Evolutionary conservation across 257 asterid genomes (phyloP), one percentile per base, ranked within the genome.

Genomic region (Knoxia roxburghii): DNA sequence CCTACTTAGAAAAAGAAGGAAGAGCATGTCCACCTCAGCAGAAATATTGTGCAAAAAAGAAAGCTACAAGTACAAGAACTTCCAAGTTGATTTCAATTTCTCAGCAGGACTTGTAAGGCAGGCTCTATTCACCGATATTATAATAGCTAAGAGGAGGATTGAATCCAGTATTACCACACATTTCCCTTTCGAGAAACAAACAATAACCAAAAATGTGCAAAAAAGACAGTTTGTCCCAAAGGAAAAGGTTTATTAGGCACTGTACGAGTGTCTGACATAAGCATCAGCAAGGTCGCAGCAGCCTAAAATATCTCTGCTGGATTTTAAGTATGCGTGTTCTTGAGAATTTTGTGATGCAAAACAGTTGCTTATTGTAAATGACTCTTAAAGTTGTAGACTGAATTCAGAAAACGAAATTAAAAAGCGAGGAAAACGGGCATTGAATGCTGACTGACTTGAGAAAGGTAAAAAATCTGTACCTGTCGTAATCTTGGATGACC

Each of bases 401-500:
- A 81, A 70, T 46, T 13, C 15, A 56, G 70, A 77, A 40, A 77
- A 68, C 35, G 56, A 46, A 37, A 49, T 35, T 62, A 24, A 33
- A n/a, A 60, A 63, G 59, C 64, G 6, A 67, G 50, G 54, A 29
- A 57, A 21, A n/a, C 8, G 12, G 20, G 57, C 18, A 60, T 7
- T 26, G 17, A 41, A 70, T n/a, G n/a, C 10, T 13, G 12, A 39
- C 15, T 9, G 62, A 29, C 14, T 30, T 30, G 14, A 35, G 48
- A 30, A 30, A 26, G 35, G 56, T 46, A 51, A 20, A 63, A 70
- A 27, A 17, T 27, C 48, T 53, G 48, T 86, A 94, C 99, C 99
- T 90, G 91, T 90, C 98, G 26, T 80, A 85, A 71, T 94, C 98
- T 35, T 68, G 89, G 52, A 74, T 76, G 1, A 88, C 91, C 26